Evolutionary conservation across 2,329 filamentous ascomycete species (phyloP), one percentile per base, ranked within the genome.

Genomic region (Monascus ruber): DNA sequence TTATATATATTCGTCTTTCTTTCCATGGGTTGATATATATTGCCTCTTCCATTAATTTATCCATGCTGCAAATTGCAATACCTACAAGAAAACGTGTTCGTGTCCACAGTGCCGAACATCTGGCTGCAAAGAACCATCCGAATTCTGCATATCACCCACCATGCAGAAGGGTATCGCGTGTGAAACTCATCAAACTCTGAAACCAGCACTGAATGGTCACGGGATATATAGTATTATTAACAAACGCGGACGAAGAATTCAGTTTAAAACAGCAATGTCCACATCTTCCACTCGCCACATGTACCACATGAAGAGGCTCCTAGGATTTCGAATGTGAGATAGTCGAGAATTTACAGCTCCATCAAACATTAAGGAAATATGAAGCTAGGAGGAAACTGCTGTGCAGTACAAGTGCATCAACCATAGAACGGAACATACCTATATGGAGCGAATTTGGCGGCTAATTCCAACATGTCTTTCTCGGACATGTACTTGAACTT

Each of bases 401-500:
- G 17, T 17, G 17, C 3, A 17, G 17, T 17, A 17, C 17, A 17
- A 17, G 17, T 17, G 17, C 17, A 17, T 17, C 17, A 17, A 17
- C 17, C 10, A 29, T 29, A 29, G 28, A 29, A 29, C 28, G 10
- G 4, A 42, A 66, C 66, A 53, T 62, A 78, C 75, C 78, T 71
- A 63, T 94, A 96, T 3, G 89, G 91, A 42, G 74, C 73, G 60
- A 94, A 98, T 55, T 72, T 77, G 41, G 81, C 83, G 8, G 85
- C 80, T 47, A 85, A 72, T 48, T 87, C 83, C 44, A 82, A 59
- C 91, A 98, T 96, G 44, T 96, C 91, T 57, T 79, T 76, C 65
- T 96, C 91, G 29, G 74, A 76, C 87, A 96, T 94, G 61, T 96
- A 98, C 69, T 96, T 96, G 82, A 87, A 96, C 68, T 96, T 96